Conservation (phyloP, 192 early-diverging fungal genomes). For the Globomyces pollinis-pini region DNA sequence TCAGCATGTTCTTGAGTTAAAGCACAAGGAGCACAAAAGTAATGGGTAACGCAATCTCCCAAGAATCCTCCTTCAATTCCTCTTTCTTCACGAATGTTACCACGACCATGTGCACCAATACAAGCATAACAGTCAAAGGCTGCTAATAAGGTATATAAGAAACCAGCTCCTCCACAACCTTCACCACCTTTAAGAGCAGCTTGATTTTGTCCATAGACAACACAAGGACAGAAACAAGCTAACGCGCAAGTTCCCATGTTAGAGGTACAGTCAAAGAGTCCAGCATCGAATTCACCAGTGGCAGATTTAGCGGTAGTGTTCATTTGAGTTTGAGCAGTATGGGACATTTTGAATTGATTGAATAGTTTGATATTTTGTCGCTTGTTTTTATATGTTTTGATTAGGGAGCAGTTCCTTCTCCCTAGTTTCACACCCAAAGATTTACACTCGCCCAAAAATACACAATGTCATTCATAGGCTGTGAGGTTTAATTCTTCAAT, state of each 20-base stretch:
- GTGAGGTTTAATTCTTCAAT: too few species aligned
- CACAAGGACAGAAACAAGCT: slow-evolving; percentile 16
- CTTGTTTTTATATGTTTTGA: too few species aligned
- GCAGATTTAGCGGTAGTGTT: not conserved
- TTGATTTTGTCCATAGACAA: slow-evolving; percentile 23
- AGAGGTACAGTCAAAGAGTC: not conserved
- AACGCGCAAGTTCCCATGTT: slow-evolving; percentile 7
- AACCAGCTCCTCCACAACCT: slow-evolving; percentile 14
- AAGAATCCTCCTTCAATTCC: slow-evolving; percentile 16
- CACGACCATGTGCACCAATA: slow-evolving; percentile 12
- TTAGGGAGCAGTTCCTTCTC: too few species aligned
- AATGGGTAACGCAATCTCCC: slow-evolving; percentile 13
- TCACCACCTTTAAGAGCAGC: slow-evolving; percentile 22
- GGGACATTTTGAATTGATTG: too few species aligned
- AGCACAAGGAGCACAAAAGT: slow-evolving; percentile 25
- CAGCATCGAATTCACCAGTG: not conserved
- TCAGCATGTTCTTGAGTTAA: slow-evolving; percentile 29
- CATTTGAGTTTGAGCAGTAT: slow-evolving; percentile 1
- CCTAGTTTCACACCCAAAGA: too few species aligned
- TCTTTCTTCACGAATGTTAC: slow-evolving; percentile 16
- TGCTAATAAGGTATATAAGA: not conserved
- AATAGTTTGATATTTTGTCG: too few species aligned
- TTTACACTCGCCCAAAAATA: too few species aligned
- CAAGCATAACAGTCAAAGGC: slow-evolving; percentile 5
- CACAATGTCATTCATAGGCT: too few species aligned